A percentile compares a stretch with the other conserved stretches of the same genome.
Conservation (phyloP, 2,329 filamentous ascomycete species). For the Xylaria sp. region DNA sequence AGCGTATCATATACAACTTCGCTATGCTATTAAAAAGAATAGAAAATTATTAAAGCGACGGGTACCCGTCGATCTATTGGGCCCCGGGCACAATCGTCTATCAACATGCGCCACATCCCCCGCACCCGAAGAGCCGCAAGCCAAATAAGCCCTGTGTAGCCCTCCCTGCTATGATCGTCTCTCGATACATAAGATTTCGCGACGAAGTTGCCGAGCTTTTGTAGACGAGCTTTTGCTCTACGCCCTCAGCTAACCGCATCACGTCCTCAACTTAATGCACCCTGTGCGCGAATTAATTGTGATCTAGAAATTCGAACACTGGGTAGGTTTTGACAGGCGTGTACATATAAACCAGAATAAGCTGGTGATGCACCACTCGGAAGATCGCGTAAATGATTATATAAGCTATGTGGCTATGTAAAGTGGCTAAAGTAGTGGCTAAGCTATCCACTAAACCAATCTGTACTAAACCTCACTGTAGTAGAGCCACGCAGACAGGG, state of each 20-base stretch:
- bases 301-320: constrained; percentile 20
- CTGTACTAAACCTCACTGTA: too few species aligned
- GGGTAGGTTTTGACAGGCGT: constrained; percentile 3
- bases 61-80: constrained; percentile 1
- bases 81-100: constrained; percentile 7
- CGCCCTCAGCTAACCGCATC: constrained; percentile 12
- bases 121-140: constrained; percentile 5
- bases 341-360: constrained; percentile 11
- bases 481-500: too few species aligned
- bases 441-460: too few species aligned
- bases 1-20: too few species aligned
- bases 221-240: constrained; percentile 10
- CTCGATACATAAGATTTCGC: background rate
- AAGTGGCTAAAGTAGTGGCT: too few species aligned
- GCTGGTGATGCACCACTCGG: too few species aligned
- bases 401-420: too few species aligned
- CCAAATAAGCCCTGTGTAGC: constrained; percentile 6
- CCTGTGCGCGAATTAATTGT: constrained; percentile 12
- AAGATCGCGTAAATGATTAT: too few species aligned
- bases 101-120: background rate
- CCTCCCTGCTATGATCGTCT: too few species aligned
- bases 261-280: constrained; percentile 14
- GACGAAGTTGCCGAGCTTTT: constrained; percentile 12
- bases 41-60: background rate
- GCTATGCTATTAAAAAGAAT: background rate